These are phyloP conservation scores for Verruconis gallopava DNA, from an alignment of 2,329 filamentous ascomycete genomes.

Conservation along the genomic window DNA sequence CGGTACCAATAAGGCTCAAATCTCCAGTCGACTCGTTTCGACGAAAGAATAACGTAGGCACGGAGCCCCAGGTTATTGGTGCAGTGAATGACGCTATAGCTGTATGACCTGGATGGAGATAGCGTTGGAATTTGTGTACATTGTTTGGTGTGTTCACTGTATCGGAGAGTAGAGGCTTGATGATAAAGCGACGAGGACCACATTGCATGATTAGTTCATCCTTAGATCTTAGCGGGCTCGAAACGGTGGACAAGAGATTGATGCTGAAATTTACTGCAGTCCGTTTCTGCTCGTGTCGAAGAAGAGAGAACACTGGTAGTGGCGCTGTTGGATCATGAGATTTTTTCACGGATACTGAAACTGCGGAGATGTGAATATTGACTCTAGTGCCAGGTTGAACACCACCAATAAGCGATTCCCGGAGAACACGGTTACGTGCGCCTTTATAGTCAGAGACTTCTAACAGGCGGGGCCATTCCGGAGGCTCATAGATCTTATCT, in stretches of 20 bases:
- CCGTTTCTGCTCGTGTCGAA: conserved; percentile 91
- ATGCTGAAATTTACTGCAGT: conserved; percentile 83
- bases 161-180: conserved; percentile 84
- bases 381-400: conserved; percentile 75
- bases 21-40: conserved; percentile 33
- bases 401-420: conserved; percentile 80
- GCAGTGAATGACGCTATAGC: conserved; percentile 83
- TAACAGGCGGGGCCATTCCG: conserved; percentile 77
- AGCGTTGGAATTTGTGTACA: conserved; percentile 93
- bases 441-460: conserved; percentile 84
- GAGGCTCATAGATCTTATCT: conserved; percentile 74
- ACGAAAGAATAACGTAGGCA: conserved; percentile 82
- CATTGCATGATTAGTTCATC: conserved; percentile 85
- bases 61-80: conserved; percentile 83
- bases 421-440: conserved; percentile 59
- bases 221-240: conserved; percentile 74
- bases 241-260: conserved; percentile 65
- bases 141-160: conserved; percentile 87
- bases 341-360: conserved; percentile 41
- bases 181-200: conserved; percentile 70
- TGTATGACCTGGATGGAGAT: conserved; percentile 77
- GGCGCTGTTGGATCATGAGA: conserved; percentile 45
- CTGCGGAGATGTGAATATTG: conserved; percentile 56
- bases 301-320: conserved; percentile 67
- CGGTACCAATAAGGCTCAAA: conserved; percentile 69